Conservation (phyloP, 2,329 filamentous ascomycete species). For the Chrysoporthe austroafricana region DNA sequence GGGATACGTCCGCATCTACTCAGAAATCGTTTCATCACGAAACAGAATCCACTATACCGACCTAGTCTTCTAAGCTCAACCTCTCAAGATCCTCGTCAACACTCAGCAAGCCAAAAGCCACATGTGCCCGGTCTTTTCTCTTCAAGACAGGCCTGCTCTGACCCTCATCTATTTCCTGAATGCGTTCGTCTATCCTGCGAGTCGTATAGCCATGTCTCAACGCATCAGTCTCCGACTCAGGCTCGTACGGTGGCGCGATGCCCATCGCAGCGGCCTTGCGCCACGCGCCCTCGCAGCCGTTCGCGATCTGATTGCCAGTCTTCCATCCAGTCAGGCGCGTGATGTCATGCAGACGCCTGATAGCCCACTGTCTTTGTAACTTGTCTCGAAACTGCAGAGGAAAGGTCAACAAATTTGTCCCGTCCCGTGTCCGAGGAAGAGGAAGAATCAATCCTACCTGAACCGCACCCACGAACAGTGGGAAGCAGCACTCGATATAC, state of each 20-base stretch:
- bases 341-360: conserved; percentile 75
- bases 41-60: background rate
- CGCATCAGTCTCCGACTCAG: conserved; percentile 39
- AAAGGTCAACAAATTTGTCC: background rate
- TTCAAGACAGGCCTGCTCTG: conserved; percentile 58
- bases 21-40: background rate
- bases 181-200: conserved; percentile 55
- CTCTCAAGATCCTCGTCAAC: conserved; percentile 76
- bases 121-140: conserved; percentile 67
- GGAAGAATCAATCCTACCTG: conserved; percentile 55
- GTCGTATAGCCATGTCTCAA: conserved; percentile 45
- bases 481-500: conserved; percentile 80
- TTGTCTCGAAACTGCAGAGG: conserved; percentile 67
- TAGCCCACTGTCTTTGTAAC: conserved; percentile 75
- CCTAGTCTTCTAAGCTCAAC: conserved; percentile 55
- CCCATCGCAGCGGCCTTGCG: conserved; percentile 72
- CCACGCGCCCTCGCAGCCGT: conserved; percentile 86
- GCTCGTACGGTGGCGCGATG: conserved; percentile 73
- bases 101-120: conserved; percentile 77
- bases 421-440: conserved; percentile 68
- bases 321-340: conserved; percentile 85
- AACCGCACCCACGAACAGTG: conserved; percentile 84
- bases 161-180: conserved; percentile 51
- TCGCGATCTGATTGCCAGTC: conserved; percentile 78
- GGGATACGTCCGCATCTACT: background rate